Base-by-base conservation (phyloP, 345 rosid species). In the Chamaenerion angustifolium region DNA sequence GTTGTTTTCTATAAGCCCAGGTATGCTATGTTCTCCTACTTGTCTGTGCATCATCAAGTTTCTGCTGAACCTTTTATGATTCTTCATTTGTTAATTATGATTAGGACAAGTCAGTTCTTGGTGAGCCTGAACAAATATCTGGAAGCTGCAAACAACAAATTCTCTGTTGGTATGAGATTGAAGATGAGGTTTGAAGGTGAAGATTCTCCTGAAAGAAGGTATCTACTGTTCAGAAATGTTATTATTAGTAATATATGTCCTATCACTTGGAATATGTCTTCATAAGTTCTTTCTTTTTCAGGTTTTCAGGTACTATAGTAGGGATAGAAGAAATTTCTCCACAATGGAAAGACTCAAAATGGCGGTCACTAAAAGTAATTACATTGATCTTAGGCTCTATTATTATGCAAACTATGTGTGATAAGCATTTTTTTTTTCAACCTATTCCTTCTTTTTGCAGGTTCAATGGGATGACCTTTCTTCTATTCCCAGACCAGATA, bases 401-500 rank as follows among this genome's bases (percentile, higher is more conserved):
- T 9, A 1, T 57, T 40, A 25, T 16, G 9, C 31, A 13, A 40
- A n/a, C 11, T 10, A n/a, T n/a, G n/a, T n/a, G n/a, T n/a, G n/a
- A n/a, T n/a, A n/a, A 23, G 46, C 8, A 16, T n/a, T 23, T 44
- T 4, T n/a, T n/a, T n/a, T 46, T 43, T 48, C 6, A 16, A 46
- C 14, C 27, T 44, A 45, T 40, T 46, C 21, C 57, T 16, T 56
- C 43, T 55, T 45, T 59, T 11, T 17, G 8, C 19, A 92, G 98
- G 79, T 87, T 60, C 95, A 84, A 46, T 92, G 96, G 98, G 98
- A 92, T 75, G 98, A 87, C 64, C 78, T 83, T 48, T 81, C 96
- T 56, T 70, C 80, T 10, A 69, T 83, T 56, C 64, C 65, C 59
- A 79, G 95, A 67, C 98, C 92, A 10, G 78, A 79, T n/a, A 74